Base-by-base conservation (phyloP, 2,329 filamentous ascomycete genomes). In the Hypoxylon rubiginosum region DNA sequence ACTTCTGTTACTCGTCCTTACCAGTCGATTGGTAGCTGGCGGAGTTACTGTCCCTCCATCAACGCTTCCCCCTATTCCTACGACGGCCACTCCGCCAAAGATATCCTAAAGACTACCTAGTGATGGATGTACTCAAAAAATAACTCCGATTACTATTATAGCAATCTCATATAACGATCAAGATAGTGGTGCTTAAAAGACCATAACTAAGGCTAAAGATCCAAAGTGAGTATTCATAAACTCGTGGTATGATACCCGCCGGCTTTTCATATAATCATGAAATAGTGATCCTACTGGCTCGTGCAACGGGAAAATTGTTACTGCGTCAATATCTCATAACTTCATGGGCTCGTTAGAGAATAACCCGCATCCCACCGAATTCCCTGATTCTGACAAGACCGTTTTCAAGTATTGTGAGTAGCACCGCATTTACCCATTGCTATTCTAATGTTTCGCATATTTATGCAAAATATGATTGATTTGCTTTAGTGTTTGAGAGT, bases 81-180 rank as follows among this genome's bases (percentile, higher is more conserved):
- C 46, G 9, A 49, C 46, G 9, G 46, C 46, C 4, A 49, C 46
- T 13, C 46, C 46, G 15, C 46, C 46, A 26, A 28, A 49, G 46
- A 28, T 24, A 28, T 15, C 19, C 39, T 9, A n/a, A 19, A 43
- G 17, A 19, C 15, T 6, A 43, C 39, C 17, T 4, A 43, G 39
- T 19, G 17, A 43, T 43, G 9, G 15, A 7, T 43, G 39, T 17
- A 43, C 39, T 43, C 5, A n/a, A 19, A 43, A 6, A 17, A 43
- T n/a, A 43, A 43, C 39, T 17, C 39, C 39, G 9, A 43, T 15
- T 43, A 15, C 39, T 10, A 43, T 15, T 43, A 43, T 43, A 3
- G 39, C 17, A 17, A 9, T 43, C 5, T 43, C 39, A 43, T 43
- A 43, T 17, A 19, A 4, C 5, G 39, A n/a, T 17, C 13, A 43